Evolutionary conservation across 2,329 filamentous ascomycete genomes (phyloP), one percentile per base, ranked within the genome.

Genomic region (Ploettnerulaceae sp.): DNA sequence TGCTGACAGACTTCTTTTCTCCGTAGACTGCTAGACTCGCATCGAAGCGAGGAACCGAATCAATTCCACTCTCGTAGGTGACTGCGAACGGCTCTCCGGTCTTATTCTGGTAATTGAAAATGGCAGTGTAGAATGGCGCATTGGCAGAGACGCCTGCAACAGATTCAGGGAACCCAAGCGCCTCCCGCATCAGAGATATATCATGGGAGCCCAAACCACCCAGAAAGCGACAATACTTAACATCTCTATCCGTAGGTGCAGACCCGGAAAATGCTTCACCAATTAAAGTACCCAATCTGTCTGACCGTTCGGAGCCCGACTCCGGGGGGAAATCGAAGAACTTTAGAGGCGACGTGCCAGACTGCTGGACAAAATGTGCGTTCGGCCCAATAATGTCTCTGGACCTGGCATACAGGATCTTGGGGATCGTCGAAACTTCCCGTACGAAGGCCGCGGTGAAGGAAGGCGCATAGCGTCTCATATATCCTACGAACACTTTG

Each of bases 401-500:
- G 1, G 74, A 68, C 1, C 77, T 66, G 0, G 73, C 79, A 54
- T 83, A 82, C 15, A 70, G 62, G 9, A 84, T 75, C 37, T 71
- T 67, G 0, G 68, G 69, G 24, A 81, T 69, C 0, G 61, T 63
- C 0, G 66, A 71, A 0, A 83, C 65, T 51, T 83, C 79, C 6
- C 66, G 60, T 48, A 71, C 66, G 31, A 82, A 69, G 0, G 74
- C 71, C 18, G 75, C 68, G 0, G 68, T 62, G 52, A 81, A 81
- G 0, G 71, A 69, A 0, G 73, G 64, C 0, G 80, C 78, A 55
- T 81, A 81, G n/a, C 79, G 69, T 15, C 80, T 67, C 69, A 79
- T 80, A 45, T 76, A 79, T 2, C 77, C 78, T 0, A 84, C 75
- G 56, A 83, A 77, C 2, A 81, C 69, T 22, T 50, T 54, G 6